These are phyloP conservation scores for Aegilops longissima DNA, from an alignment of 176 grass and related monocot genomes.

Conservation along the genomic window DNA sequence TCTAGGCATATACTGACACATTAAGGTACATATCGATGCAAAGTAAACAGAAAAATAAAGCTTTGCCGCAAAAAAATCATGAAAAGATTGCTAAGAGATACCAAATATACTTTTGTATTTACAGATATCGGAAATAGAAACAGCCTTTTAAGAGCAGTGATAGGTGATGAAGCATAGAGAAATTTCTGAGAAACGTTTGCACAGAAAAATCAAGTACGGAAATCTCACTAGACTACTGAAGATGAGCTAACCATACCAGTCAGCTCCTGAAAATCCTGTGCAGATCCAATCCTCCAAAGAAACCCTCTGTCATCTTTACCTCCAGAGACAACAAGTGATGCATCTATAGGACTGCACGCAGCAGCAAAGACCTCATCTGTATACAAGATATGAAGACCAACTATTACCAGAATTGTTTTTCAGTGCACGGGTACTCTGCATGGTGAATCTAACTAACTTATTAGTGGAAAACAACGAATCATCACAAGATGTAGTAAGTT, in stretches of 20 bases:
- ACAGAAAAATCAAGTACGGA: neutral
- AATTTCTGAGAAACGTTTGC: neutral
- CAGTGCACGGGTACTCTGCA: neutral
- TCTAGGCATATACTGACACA: conserved; percentile 2
- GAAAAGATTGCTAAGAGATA: neutral
- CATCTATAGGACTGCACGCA: conserved; percentile 71
- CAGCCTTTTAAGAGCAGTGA: neutral
- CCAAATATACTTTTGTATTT: neutral
- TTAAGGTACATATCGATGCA: neutral
- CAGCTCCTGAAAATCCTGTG: conserved; percentile 61
- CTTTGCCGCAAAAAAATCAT: neutral
- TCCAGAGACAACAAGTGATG: conserved; percentile 78
- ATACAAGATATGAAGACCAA: conserved; percentile 14
- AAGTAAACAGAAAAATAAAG: neutral
- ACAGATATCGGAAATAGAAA: conserved; percentile 12
- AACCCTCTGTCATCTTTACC: conserved; percentile 92
- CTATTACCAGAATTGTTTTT: conserved; percentile 6
- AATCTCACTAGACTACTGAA: neutral
- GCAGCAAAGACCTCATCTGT: conserved; percentile 80
- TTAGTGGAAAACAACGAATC: neutral
- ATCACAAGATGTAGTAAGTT: neutral
- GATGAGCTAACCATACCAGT: conserved; percentile 21
- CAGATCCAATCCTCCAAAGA: conserved; percentile 82
- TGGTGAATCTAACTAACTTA: neutral
- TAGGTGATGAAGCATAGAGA: neutral